Evolutionary conservation across 345 rosid species (phyloP).

Genomic region (Noccaea caerulescens): DNA sequence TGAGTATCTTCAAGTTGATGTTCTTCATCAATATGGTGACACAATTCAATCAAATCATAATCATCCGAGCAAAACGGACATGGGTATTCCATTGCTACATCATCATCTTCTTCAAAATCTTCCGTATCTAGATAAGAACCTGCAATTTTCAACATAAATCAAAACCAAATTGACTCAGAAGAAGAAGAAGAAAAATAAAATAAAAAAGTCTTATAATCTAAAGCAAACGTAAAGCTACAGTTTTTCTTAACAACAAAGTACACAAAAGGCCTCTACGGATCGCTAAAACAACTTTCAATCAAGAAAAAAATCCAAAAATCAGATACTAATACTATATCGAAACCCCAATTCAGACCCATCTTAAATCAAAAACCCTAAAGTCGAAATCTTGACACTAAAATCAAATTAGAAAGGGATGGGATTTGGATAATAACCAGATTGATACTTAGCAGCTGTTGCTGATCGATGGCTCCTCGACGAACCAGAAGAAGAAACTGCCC

Average conservation of each 20-base stretch:
- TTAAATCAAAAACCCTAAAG: conserved; percentile 15
- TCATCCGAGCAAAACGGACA: conserved; percentile 44
- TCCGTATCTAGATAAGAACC: conserved; percentile 30
- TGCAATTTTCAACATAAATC: conserved; percentile 1
- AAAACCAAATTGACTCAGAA: not conserved
- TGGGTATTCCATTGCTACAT: conserved; percentile 31
- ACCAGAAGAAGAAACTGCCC: conserved; percentile 42
- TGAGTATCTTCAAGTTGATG: conserved; percentile 36
- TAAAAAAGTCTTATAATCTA: not conserved
- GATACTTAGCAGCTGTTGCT: conserved; percentile 35
- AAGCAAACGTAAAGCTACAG: conserved; percentile 30
- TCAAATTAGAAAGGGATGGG: not conserved
- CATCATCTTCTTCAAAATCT: conserved; percentile 43
- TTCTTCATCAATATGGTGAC: conserved; percentile 42
- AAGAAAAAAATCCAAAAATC: not conserved
- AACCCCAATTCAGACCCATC: conserved; percentile 10
- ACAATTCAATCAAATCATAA: conserved; percentile 41
- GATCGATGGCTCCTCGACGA: conserved; percentile 41
- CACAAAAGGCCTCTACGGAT: not conserved
- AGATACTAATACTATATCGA: not conserved
- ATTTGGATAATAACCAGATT: conserved; percentile 30
- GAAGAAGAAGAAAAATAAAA: not conserved
- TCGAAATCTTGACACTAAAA: not conserved
- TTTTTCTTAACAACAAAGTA: conserved; percentile 4
- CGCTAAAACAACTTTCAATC: conserved; percentile 3